Evolutionary conservation across 805 yeast species (phyloP), one percentile per base, ranked within the genome.

Genomic region (Lipomyces yamadae): DNA sequence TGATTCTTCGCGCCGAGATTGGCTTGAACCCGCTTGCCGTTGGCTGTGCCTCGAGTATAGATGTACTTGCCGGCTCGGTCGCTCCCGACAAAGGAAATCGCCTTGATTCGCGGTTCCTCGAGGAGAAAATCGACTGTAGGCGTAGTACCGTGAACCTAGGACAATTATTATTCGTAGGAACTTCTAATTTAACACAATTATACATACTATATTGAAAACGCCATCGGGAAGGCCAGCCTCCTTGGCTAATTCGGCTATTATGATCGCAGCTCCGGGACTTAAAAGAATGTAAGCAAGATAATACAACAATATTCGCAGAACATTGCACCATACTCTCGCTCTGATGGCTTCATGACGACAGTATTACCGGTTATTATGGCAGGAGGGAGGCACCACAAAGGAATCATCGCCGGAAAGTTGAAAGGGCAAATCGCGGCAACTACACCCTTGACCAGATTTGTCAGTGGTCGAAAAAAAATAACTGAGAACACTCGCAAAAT

Each of bases 371-470:
- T 88, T 58, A 84, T 89, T 65, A 87, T 80, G 13, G 84, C 79
- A 70, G 87, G 80, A 6, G 90, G 90, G 64, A 86, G 78, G 34
- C 87, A 82, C 90, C 90, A 86, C 72, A 86, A 80, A 8, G 89
- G 89, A 72, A 90, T 90, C 94, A 89, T 89, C 56, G 91, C 93
- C 33, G 94, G 94, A 85, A 89, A 89, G 80, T 89, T 89, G 81
- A 89, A 89, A 29, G 94, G 94, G 70, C 89, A 86, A 73, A 89
- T 89, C 32, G 92, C 89, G 15, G 88, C 92, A 67, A 89, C 85
- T 6, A 89, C 90, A 39, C 94, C 94, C 67, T 64, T 29, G 10
- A 7, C 11, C 18, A 11, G 4, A n/a, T 8, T 29, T 32, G n/a
- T 30, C 33, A 24, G 13, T 2, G 10, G 3, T 30, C 30, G 6